A percentile compares a stretch with the other conserved stretches of the same genome.
These are phyloP conservation scores for Zygosaccharomyces bisporus DNA, from an alignment of 805 yeast genomes.

Conservation along the genomic window DNA sequence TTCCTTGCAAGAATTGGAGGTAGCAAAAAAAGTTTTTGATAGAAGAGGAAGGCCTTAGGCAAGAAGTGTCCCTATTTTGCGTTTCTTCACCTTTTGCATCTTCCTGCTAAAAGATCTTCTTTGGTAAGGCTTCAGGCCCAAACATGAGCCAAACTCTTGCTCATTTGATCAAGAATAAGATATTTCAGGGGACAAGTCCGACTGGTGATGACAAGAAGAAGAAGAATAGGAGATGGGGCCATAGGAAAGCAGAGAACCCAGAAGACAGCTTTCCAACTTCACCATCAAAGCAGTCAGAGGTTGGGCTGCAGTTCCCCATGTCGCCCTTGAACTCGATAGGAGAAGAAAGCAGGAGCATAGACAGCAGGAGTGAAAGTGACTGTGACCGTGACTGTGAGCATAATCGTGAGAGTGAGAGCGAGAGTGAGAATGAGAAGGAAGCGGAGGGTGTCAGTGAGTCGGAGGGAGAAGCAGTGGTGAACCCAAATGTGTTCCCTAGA, in stretches of 20 bases:
- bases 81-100: not conserved
- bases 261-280: not conserved
- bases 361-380: not conserved
- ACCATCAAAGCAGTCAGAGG: not conserved
- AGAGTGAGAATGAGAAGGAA: too few species aligned
- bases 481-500: too few species aligned
- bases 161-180: constrained; percentile 20
- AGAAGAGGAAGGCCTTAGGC: not conserved
- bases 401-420: too few species aligned
- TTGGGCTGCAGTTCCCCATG: constrained; percentile 4
- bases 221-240: constrained; percentile 12
- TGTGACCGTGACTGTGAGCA: too few species aligned
- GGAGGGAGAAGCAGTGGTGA: not conserved
- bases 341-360: constrained; percentile 15
- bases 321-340: constrained; percentile 17
- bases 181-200: constrained; percentile 18
- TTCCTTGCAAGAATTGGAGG: not conserved
- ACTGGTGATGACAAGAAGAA: constrained; percentile 8
- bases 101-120: not conserved
- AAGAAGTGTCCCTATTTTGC: not conserved
- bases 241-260: constrained; percentile 1
- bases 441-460: constrained; percentile 2
- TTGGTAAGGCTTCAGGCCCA: not conserved
- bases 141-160: constrained; percentile 26
- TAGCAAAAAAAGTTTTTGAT: not conserved